Base-by-base conservation (phyloP, 768 basidiomycete species). In the Scleroderma bovista region DNA sequence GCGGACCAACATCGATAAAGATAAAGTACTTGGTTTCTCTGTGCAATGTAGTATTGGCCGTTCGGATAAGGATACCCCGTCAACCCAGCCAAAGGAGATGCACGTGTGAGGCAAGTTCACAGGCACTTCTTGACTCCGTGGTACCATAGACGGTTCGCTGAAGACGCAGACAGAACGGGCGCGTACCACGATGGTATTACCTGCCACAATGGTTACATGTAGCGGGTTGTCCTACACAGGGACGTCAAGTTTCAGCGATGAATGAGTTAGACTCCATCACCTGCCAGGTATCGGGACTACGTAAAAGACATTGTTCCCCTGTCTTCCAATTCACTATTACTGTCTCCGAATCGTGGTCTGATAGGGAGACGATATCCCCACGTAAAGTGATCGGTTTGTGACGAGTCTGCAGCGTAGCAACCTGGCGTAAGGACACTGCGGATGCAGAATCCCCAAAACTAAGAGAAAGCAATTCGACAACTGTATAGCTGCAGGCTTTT, bases 71-170 rank as follows among this genome's bases (percentile, higher is more conserved):
- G 74, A 74, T 33, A 81, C 70, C 8, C 79, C 78, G 47, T 86
- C 84, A 13, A 84, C 75, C 84, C 84, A 86, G 15, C 84, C 84
- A 55, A 84, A 84, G 3, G 79, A 77, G 1, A 73, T 75, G 34
- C 73, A 59, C 1, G 76, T 69, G 1, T 57, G 46, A 47, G 77
- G 72, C 0, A 67, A 49, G 3, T 51, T 47, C 3, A 46, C 48
- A 29, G 56, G 45, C 11, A 61, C 58, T 24, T 53, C 23, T 8
- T 56, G 39, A 0, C 49, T 54, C 9, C 55, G 55, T 22, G 56
- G 33, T 8, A 51, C 53, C 24, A 83, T 70, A 2, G 49, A 54
- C 0, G 83, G 81, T 13, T 69, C 63, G 2, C 72, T 69, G 51
- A 84, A 86, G 8, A 83, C 68, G 50, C 78, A 72, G 4, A 85